Evolutionary conservation across 2,329 filamentous ascomycete genomes (phyloP), one percentile per base, ranked within the genome.

Genomic region (Apiospora kogelbergensis): DNA sequence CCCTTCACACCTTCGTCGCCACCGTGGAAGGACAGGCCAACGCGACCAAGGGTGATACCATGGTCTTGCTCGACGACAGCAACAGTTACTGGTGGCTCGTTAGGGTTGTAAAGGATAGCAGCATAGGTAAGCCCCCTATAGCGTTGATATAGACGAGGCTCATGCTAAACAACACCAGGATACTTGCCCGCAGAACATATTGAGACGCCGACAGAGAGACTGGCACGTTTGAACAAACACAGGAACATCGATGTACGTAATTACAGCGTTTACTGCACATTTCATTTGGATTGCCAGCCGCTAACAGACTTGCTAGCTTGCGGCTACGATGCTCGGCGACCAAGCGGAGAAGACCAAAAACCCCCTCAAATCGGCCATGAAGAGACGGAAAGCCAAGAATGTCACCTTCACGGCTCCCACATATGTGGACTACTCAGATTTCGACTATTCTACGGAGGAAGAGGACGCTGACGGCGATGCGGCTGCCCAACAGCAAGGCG

Each of bases 1-100:
- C 96, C 37, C 86, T 99, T 69, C 96, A 98, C 80, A 99, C 95
- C 2, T 99, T 99, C 77, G 93, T 98, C 73, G 96, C 96, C 37
- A 98, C 96, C 0, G 96, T 99, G 65, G 96, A 99, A 82, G 96
- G 96, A 37, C 96, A 99, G 81, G 96, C 96, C 71, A 99, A 98
- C 84, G 96, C 96, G 70, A 97, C 94, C 42, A 99, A 99, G 82
- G 96, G 96, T 66, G 96, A 99, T 78, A 98, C 95, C 17, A 99
- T 99, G 96, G 95, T 98, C 67, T 85, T 99, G 72, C 88, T 99
- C 26, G 96, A 99, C 77, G 96, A 99, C 77, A 98, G 94, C 83
- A 99, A 99, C 83, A 98, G 95, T 82, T 99, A 99, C 81, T 99
- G 96, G 96, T 99, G 96, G 96, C 88, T 99, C 71, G 96, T 99